Conservation (phyloP, 306 rosid genomes). For the Cucurbita moschata region DNA sequence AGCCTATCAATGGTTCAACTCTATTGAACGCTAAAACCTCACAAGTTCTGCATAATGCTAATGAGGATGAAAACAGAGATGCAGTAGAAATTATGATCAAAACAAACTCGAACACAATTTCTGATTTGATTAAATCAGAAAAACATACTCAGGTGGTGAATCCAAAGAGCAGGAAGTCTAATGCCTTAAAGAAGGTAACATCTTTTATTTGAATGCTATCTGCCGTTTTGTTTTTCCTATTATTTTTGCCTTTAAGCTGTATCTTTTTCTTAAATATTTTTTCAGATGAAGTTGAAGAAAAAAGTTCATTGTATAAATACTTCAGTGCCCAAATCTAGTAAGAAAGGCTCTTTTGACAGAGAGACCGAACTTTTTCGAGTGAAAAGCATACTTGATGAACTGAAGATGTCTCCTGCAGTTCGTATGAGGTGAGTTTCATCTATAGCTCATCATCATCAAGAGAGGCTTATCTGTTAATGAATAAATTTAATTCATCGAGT, state of each 20-base stretch:
- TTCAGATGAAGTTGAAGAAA: background rate
- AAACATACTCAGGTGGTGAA: background rate
- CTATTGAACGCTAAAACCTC: background rate
- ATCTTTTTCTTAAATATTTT: background rate
- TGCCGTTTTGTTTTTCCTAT: background rate
- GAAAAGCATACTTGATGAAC: background rate
- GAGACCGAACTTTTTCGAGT: background rate
- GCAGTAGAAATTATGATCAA: background rate
- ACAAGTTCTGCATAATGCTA: background rate
- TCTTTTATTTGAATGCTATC: background rate
- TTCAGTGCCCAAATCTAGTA: background rate
- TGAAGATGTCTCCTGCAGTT: background rate
- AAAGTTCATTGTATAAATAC: background rate
- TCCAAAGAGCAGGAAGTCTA: background rate
- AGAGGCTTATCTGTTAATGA: background rate
- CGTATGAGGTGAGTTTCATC: background rate
- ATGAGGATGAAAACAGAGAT: background rate
- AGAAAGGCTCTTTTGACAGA: background rate
- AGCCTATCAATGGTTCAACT: background rate
- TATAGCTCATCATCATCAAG: background rate
- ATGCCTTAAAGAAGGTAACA: constrained; percentile 2
- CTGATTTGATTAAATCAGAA: background rate
- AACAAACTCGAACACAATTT: background rate
- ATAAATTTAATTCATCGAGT: too few relatives aligned
- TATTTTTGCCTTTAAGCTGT: background rate